Conservation (phyloP, 768 basidiomycete species). For the Boletus sp. region DNA sequence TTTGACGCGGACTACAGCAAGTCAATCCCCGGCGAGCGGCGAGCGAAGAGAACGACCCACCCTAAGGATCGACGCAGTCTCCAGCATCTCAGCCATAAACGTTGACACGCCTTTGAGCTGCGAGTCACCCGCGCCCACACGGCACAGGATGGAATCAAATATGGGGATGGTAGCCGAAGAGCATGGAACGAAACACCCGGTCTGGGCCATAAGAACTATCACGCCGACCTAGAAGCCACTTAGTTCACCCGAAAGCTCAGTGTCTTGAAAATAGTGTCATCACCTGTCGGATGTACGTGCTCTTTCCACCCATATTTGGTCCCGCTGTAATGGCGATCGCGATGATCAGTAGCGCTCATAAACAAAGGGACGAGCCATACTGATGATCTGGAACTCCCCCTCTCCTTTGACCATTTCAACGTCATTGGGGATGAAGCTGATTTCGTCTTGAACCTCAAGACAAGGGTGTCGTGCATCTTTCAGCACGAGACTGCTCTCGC, state of each 20-base stretch:
- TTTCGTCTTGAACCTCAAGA: conserved; percentile 92
- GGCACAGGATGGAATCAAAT: conserved; percentile 92
- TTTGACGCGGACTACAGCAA: conserved; percentile 75
- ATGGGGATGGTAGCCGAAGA: conserved; percentile 82
- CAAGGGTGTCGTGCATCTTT: conserved; percentile 93
- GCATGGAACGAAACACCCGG: conserved; percentile 94
- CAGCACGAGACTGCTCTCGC: conserved; percentile 76
- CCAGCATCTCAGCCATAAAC: conserved; percentile 99
- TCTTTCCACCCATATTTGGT: conserved; percentile 99
- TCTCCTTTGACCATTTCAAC: conserved; percentile 92
- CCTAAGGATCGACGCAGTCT: conserved; percentile 92
- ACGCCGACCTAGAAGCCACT: conserved; percentile 69
- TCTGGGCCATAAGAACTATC: conserved; percentile 95
- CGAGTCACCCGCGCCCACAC: conserved; percentile 97
- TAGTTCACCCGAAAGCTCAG: not conserved
- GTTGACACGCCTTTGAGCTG: conserved; percentile 98
- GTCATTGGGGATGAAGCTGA: conserved; percentile 95
- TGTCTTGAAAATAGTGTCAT: not conserved
- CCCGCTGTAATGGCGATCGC: conserved; percentile 54
- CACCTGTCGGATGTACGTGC: conserved; percentile 92
- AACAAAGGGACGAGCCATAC: conserved; percentile 38
- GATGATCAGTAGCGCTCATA: not conserved
- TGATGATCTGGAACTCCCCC: conserved; percentile 96
- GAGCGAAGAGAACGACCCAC: conserved; percentile 40
- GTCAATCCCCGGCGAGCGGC: not conserved